Percentiles rank a stretch among this genome's conserved stretches.
phyloP scores from a whole-genome alignment of 2,329 filamentous ascomycete genomes.

The Colletotrichum euphorbiae region DNA sequence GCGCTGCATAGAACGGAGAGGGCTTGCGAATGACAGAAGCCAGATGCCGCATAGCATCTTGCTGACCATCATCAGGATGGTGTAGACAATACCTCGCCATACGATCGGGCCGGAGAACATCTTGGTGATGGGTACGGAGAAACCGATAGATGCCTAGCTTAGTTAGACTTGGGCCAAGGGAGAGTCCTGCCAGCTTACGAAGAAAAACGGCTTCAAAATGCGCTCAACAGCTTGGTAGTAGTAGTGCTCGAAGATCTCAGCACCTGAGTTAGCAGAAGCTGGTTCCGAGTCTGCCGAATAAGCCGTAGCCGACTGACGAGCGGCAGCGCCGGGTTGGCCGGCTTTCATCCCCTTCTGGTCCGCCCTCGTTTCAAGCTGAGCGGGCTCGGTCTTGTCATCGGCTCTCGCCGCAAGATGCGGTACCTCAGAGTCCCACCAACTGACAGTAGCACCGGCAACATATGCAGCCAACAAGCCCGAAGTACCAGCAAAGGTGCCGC shows the following conservation, averaged over 20 bases:
- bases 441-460: slow-evolving; percentile 67
- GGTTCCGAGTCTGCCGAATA: background rate
- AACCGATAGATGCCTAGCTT: slow-evolving; percentile 71
- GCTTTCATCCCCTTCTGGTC: background rate
- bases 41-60: slow-evolving; percentile 72
- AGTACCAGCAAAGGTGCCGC: slow-evolving; percentile 69
- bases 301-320: background rate
- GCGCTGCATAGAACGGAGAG: slow-evolving; percentile 24
- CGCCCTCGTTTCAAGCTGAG: background rate
- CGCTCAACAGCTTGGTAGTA: slow-evolving; percentile 54
- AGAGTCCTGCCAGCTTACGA: slow-evolving; percentile 59
- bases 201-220: slow-evolving; percentile 78
- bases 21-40: slow-evolving; percentile 57
- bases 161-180: slow-evolving; percentile 19
- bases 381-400: background rate
- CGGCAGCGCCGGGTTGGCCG: background rate
- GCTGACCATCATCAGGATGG: slow-evolving; percentile 74
- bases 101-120: slow-evolving; percentile 74
- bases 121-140: slow-evolving; percentile 78
- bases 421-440: slow-evolving; percentile 67
- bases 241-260: slow-evolving; percentile 53
- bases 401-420: slow-evolving; percentile 39
- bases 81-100: slow-evolving; percentile 81
- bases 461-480: slow-evolving; percentile 74
- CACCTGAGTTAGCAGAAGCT: slow-evolving; percentile 8